Evolutionary conservation across 208 protist species (phyloP), one percentile per base, ranked within the genome.

Genomic region (Willaertia magna): DNA sequence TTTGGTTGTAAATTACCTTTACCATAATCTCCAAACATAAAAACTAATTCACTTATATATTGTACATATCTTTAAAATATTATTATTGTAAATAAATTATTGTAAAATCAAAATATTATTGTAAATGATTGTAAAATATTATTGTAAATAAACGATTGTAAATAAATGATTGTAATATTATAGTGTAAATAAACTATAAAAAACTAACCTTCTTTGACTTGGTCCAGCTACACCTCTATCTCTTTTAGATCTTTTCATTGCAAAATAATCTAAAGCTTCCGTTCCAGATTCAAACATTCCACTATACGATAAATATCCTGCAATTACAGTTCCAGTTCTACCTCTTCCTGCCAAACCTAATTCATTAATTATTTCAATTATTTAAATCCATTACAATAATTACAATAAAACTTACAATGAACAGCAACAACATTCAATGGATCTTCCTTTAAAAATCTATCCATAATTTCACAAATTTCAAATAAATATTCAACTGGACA

Each of bases 241-340:
- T 20, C 55, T 55, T 26, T 11, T 76, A 0, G 48, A 44, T 83
- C 85, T 30, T 46, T 67, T 84, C 6, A 55, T 40, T 51, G 85
- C 85, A 44, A 87, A 87, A 59, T 67, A 84, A 52, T 87, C 74
- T 39, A 87, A 26, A 43, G 85, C 85, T 59, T 87, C 85, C 26
- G n/a, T 52, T 26, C 22, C 55, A 6, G 20, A n/a, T n/a, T 76
- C 74, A 44, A 87, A 87, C 75, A 85, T 43, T 18, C 67, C 46
- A 61, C 18, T 81, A 22, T 88, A 88, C 3, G 49, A 47, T 46
- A 88, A 46, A 30, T 87, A 87, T 26, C 46, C 22, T 26, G 67
- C 79, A 87, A 88, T 88, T 11, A 88, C 52, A 55, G 85, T 85
- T 67, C 86, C 86, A 26, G 86, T 88, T 18, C 87, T 30, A 26